Percentiles rank a stretch among this genome's conserved stretches.
phyloP scores from a whole-genome alignment of 2,329 filamentous ascomycete species.

The Hymenoscyphus fructigenus region DNA sequence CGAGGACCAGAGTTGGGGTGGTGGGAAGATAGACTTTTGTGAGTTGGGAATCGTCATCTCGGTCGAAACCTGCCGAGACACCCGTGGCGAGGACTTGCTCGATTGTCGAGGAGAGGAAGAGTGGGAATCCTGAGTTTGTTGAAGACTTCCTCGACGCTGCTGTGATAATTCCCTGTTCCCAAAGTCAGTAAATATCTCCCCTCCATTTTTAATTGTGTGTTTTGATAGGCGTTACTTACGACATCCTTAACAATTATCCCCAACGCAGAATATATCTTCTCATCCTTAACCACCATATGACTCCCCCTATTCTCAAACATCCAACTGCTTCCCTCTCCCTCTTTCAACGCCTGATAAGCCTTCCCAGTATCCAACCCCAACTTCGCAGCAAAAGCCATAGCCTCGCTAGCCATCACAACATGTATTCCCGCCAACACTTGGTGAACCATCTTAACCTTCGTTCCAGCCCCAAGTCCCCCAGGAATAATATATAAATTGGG shows the following conservation, averaged over 20 bases:
- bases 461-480: conserved; percentile 58
- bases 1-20: conserved; percentile 23
- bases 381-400: conserved; percentile 57
- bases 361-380: conserved; percentile 51
- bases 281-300: conserved; percentile 52
- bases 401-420: conserved; percentile 60
- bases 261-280: conserved; percentile 40
- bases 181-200: background rate
- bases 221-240: conserved; percentile 27
- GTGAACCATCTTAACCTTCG: conserved; percentile 64
- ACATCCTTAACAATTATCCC: conserved; percentile 40
- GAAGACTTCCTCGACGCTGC: background rate
- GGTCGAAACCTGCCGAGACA: conserved; percentile 23
- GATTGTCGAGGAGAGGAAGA: conserved; percentile 38
- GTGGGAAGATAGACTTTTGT: conserved; percentile 25
- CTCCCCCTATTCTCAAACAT: conserved; percentile 58
- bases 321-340: conserved; percentile 41
- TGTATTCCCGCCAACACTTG: conserved; percentile 63
- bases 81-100: conserved; percentile 36
- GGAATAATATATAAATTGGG: conserved; percentile 61
- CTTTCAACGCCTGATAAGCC: conserved; percentile 39
- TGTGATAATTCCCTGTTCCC: conserved; percentile 11
- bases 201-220: background rate
- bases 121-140: conserved; percentile 35
- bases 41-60: conserved; percentile 29